Percentiles rank a stretch among this genome's conserved stretches.
Evolutionary conservation across 2,329 filamentous ascomycete species (phyloP).

Genomic region (Anthostomella pinea): DNA sequence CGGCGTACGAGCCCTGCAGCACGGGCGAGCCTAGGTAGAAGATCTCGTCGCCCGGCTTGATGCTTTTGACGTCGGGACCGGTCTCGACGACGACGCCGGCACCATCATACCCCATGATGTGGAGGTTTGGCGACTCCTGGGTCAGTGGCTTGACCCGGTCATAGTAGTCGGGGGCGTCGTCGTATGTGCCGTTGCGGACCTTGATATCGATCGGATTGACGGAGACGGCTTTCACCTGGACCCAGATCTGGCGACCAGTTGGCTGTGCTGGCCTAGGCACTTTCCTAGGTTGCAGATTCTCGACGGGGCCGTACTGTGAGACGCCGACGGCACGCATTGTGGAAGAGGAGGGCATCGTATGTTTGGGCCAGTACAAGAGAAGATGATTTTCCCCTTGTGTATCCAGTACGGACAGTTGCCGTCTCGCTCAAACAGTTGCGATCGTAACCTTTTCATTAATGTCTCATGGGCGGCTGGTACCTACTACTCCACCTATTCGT

Average conservation of each 20-base stretch:
- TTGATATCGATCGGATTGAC: slow-evolving; percentile 42
- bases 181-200: slow-evolving; percentile 32
- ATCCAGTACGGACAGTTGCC: no score
- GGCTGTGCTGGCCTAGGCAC: slow-evolving; percentile 21
- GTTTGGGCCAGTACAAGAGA: no score
- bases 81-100: slow-evolving; percentile 37
- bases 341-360: slow-evolving; percentile 6
- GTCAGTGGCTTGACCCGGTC: slow-evolving; percentile 24
- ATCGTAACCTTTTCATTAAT: no score
- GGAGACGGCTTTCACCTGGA: slow-evolving; percentile 30
- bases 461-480: no score
- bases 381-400: no score
- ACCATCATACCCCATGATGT: slow-evolving; percentile 43
- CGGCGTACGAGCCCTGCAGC: slow-evolving; percentile 40
- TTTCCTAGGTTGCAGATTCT: slow-evolving; percentile 17
- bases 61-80: slow-evolving; percentile 31
- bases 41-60: slow-evolving; percentile 41
- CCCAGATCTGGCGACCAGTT: slow-evolving; percentile 21
- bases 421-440: no score
- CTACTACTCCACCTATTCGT: no score
- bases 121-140: slow-evolving; percentile 23
- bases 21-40: slow-evolving; percentile 40
- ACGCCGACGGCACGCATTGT: slow-evolving; percentile 25
- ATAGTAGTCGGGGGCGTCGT: slow-evolving; percentile 38
- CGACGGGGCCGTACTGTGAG: slow-evolving; percentile 19